phyloP scores from a whole-genome alignment of 1,139 yeast species.

The Hanseniaspora uvarum region DNA sequence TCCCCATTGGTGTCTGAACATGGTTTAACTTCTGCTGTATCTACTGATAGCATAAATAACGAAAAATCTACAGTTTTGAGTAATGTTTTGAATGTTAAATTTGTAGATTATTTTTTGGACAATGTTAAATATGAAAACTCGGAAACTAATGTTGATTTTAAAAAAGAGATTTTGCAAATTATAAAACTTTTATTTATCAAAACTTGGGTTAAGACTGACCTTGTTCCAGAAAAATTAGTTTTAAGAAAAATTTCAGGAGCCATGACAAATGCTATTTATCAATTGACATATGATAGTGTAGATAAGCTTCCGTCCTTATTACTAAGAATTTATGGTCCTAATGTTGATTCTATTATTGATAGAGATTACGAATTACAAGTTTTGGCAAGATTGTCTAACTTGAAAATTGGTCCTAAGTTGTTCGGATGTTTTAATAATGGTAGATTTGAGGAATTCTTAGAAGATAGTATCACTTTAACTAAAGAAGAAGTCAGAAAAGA shows the following conservation, averaged over 20 bases:
- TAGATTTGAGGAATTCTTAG: constrained; percentile 80
- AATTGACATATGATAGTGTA: constrained; percentile 37
- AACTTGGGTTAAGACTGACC: constrained; percentile 50
- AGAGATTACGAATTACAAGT: constrained; percentile 68
- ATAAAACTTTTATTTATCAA: constrained; percentile 56
- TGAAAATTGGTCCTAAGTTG: constrained; percentile 77
- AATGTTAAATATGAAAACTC: not conserved
- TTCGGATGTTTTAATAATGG: constrained; percentile 87
- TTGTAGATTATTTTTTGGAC: constrained; percentile 14
- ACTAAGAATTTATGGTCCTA: constrained; percentile 81
- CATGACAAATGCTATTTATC: constrained; percentile 78
- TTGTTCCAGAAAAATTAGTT: constrained; percentile 34
- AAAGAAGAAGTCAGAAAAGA: constrained; percentile 65
- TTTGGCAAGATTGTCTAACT: constrained; percentile 59
- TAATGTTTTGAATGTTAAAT: constrained; percentile 8
- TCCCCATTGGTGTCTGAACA: not conserved
- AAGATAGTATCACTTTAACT: constrained; percentile 46
- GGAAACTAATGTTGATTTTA: constrained; percentile 32
- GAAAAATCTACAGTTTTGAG: not conserved
- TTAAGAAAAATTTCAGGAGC: constrained; percentile 78
- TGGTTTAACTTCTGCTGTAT: not conserved
- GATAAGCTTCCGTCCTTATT: constrained; percentile 38
- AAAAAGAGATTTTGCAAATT: constrained; percentile 64
- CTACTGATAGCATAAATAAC: not conserved
- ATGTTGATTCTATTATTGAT: constrained; percentile 78